A percentile compares a stretch with the other conserved stretches of the same genome.
phyloP scores from a whole-genome alignment of 495 filamentous ascomycete species.

The Penicillium alfredii region DNA sequence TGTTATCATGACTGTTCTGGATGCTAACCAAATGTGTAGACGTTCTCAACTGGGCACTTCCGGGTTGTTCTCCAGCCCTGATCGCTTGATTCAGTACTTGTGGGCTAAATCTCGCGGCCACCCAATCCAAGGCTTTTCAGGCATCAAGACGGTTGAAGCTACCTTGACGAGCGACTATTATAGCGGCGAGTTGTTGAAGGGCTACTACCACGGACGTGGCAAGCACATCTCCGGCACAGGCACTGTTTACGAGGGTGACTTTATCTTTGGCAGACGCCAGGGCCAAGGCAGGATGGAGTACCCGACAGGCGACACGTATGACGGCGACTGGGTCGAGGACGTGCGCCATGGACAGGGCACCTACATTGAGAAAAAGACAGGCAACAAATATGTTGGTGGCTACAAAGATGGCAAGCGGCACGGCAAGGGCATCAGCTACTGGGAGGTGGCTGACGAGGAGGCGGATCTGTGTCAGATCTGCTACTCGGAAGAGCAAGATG shows the following conservation, averaged over 20 bases:
- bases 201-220: constrained; percentile 46
- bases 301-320: constrained; percentile 57
- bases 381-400: constrained; percentile 59
- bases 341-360: constrained; percentile 55
- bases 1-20: background rate
- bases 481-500: constrained; percentile 56
- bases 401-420: constrained; percentile 58
- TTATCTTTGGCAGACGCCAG: constrained; percentile 45
- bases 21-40: constrained; percentile 15
- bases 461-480: constrained; percentile 59
- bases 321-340: constrained; percentile 52
- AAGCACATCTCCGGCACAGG: constrained; percentile 49
- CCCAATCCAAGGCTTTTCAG: constrained; percentile 41
- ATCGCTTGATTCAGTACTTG: constrained; percentile 42
- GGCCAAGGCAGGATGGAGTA: constrained; percentile 55
- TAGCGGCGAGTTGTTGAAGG: constrained; percentile 44
- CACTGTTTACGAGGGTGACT: constrained; percentile 51
- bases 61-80: constrained; percentile 41
- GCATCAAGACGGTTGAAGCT: constrained; percentile 37
- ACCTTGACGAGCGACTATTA: constrained; percentile 46
- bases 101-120: constrained; percentile 41
- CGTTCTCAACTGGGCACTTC: constrained; percentile 31
- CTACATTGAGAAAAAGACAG: constrained; percentile 51
- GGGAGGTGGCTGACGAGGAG: constrained; percentile 58
- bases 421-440: constrained; percentile 58